Evolutionary conservation across 139 green algal genomes (phyloP).

Genomic region (Prasinococcaceae sp.): DNA sequence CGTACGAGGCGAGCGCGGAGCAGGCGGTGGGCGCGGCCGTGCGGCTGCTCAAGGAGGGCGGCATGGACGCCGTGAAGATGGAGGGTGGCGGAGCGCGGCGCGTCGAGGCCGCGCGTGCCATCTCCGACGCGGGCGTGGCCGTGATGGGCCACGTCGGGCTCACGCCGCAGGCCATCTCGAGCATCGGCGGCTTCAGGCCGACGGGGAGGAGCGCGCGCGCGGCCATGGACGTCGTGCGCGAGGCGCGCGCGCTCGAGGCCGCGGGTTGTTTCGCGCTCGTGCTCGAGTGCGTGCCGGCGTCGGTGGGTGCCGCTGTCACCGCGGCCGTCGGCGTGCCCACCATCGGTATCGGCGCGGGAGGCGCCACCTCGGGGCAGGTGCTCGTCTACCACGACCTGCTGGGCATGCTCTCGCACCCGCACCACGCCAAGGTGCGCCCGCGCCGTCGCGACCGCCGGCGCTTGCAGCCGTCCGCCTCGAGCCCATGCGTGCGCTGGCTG

Average conservation of each 20-base stretch:
- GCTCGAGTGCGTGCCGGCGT: constrained; percentile 83
- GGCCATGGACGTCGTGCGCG: constrained; percentile 43
- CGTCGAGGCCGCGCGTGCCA: constrained; percentile 48
- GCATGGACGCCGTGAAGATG: constrained; percentile 93
- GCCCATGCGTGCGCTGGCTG: too few species aligned
- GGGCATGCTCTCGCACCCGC: constrained; percentile 94
- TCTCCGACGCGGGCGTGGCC: constrained; percentile 81
- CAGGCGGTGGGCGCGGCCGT: constrained; percentile 55
- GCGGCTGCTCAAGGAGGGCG: constrained; percentile 87
- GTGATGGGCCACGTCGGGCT: constrained; percentile 98
- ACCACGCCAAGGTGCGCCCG: constrained; percentile 65
- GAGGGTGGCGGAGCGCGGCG: constrained; percentile 60
- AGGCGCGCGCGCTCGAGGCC: constrained; percentile 48
- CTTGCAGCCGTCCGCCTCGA: background rate
- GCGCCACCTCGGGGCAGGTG: constrained; percentile 73
- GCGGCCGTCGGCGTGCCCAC: constrained; percentile 69
- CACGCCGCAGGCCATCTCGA: constrained; percentile 71
- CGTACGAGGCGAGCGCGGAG: constrained; percentile 55
- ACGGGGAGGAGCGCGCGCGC: constrained; percentile 56
- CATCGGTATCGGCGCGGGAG: constrained; percentile 92
- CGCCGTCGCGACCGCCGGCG: background rate
- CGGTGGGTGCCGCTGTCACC: constrained; percentile 78
- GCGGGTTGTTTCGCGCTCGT: constrained; percentile 90
- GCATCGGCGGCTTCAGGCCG: constrained; percentile 81
- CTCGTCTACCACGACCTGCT: constrained; percentile 98